Percentiles rank a stretch among this genome's conserved stretches.
Conservation (phyloP, 441 rosid genomes). For the Macaranga tanarius region DNA sequence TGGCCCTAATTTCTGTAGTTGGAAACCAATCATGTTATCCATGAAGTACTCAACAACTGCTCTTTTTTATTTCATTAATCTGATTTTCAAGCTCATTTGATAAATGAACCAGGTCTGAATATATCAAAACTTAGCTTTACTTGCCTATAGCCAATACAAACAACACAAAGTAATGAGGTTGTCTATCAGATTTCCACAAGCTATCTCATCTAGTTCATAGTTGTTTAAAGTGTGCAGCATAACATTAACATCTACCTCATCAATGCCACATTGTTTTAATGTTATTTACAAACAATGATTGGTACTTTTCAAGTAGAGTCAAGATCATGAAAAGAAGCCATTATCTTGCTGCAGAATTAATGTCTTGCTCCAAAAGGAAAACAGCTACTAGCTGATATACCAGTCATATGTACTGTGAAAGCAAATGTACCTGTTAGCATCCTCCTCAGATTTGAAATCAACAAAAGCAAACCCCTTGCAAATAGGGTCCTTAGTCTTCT, state of each 20-base stretch:
- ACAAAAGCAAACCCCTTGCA: constrained; percentile 80
- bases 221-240: background rate
- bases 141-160: background rate
- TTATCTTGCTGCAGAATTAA: background rate
- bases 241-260: background rate
- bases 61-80: background rate
- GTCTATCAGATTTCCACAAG: background rate
- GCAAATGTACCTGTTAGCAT: constrained; percentile 61
- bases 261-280: background rate
- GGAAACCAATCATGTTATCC: background rate
- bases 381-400: background rate
- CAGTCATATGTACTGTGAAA: background rate
- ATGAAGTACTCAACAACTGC: background rate
- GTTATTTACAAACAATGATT: background rate
- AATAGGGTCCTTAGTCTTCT: constrained; percentile 83
- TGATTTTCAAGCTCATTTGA: background rate
- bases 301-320: background rate
- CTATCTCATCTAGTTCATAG: background rate
- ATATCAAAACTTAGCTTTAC: background rate
- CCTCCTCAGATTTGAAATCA: constrained; percentile 58
- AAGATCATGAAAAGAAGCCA: background rate
- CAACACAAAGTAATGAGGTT: background rate
- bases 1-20: background rate
- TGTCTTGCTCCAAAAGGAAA: background rate
- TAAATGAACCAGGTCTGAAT: background rate